These are phyloP conservation scores for Candida koratica DNA, from an alignment of 805 yeast genomes.

Conservation along the genomic window DNA sequence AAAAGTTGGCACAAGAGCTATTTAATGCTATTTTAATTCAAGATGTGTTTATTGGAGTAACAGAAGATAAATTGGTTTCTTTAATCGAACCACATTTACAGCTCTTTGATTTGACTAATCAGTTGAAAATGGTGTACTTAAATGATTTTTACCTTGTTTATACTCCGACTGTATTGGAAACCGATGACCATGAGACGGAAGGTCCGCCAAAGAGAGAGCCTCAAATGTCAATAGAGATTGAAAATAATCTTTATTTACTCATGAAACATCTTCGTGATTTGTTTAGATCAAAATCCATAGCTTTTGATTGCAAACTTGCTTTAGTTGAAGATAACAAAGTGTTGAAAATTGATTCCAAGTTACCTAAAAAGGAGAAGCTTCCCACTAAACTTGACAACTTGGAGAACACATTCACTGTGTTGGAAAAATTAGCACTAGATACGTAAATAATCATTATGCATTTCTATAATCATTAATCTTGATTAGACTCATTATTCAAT, in stretches of 20 bases:
- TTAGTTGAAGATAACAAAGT: conserved; percentile 27
- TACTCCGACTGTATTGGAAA: neutral
- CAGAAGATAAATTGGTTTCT: conserved; percentile 23
- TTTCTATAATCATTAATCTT: conserved; percentile 7
- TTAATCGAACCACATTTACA: conserved; percentile 24
- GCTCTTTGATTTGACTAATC: conserved; percentile 5
- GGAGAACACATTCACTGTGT: conserved; percentile 9
- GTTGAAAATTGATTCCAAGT: conserved; percentile 12
- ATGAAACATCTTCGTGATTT: conserved; percentile 30
- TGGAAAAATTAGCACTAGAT: conserved; percentile 4
- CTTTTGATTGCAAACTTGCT: conserved; percentile 48
- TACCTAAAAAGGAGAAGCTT: neutral
- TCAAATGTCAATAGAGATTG: conserved; percentile 26
- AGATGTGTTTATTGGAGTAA: conserved; percentile 51
- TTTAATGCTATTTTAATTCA: conserved; percentile 55
- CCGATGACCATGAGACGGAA: neutral
- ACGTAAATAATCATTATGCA: conserved; percentile 5
- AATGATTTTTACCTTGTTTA: conserved; percentile 2
- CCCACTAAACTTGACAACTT: conserved; percentile 10
- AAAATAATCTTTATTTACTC: conserved; percentile 40
- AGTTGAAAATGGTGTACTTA: conserved; percentile 4
- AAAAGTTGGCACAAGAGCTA: conserved; percentile 15
- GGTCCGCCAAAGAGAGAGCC: neutral
- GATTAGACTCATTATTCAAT: neutral
- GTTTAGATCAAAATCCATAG: conserved; percentile 41